These are phyloP conservation scores for Yamadazyma philogaea DNA, from an alignment of 805 yeast species.

Conservation along the genomic window DNA sequence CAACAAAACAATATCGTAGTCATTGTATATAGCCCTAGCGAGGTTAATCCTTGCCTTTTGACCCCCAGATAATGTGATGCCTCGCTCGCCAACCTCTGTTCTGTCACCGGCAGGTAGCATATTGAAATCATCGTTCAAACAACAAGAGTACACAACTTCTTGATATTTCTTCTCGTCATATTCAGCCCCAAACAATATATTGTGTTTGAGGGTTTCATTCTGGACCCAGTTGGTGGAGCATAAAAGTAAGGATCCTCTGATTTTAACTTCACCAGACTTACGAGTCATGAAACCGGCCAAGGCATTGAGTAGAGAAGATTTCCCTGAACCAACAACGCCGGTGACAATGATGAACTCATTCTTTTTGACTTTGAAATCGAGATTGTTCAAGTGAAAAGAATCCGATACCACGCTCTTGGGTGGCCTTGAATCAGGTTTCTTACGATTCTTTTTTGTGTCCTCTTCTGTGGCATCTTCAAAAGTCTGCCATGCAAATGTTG, in stretches of 20 bases:
- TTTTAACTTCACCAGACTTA: slow-evolving; percentile 24
- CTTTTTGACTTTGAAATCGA: slow-evolving; percentile 16
- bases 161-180: slow-evolving; percentile 23
- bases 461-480: slow-evolving; percentile 17
- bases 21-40: slow-evolving; percentile 33
- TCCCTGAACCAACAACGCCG: slow-evolving; percentile 37
- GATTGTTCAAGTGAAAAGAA: slow-evolving; percentile 6
- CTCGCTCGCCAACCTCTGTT: slow-evolving; percentile 37
- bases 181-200: slow-evolving; percentile 27
- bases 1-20: slow-evolving; percentile 28
- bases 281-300: slow-evolving; percentile 37
- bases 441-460: slow-evolving; percentile 5
- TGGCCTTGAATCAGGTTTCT: slow-evolving; percentile 3
- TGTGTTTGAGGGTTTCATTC: slow-evolving; percentile 30
- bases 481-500: slow-evolving; percentile 30
- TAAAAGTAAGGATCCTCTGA: slow-evolving; percentile 25
- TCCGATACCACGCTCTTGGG: background rate
- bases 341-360: slow-evolving; percentile 36
- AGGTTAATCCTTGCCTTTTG: slow-evolving; percentile 35
- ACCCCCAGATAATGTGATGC: slow-evolving; percentile 38
- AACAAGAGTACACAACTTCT: slow-evolving; percentile 24
- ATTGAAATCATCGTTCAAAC: slow-evolving; percentile 27
- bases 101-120: slow-evolving; percentile 31
- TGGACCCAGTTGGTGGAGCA: slow-evolving; percentile 37
- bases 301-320: slow-evolving; percentile 35